Percentiles rank a stretch among this genome's conserved stretches.
These are phyloP conservation scores for Schizochytrium sp. DNA, from an alignment of 108 stramenopile species.

Conservation along the genomic window DNA sequence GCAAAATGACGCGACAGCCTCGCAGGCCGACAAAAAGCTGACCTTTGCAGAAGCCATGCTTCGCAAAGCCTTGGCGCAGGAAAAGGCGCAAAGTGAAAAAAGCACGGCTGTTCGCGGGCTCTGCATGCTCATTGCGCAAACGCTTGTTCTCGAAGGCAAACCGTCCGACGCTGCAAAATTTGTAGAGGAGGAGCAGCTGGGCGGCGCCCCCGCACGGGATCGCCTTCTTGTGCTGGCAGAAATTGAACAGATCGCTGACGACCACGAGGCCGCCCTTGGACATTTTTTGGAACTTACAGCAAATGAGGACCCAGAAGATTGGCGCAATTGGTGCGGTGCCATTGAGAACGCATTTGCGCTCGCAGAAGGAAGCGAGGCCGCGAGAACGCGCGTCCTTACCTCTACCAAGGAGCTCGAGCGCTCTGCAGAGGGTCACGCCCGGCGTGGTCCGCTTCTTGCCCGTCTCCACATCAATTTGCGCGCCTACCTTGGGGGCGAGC, in stretches of 20 bases:
- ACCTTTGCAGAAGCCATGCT: neutral
- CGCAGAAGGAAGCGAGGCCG: neutral
- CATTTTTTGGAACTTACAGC: neutral
- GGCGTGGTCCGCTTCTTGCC: neutral
- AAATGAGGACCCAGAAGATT: neutral
- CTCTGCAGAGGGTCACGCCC: neutral
- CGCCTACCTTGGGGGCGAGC: neutral
- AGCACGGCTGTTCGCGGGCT: neutral
- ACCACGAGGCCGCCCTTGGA: neutral
- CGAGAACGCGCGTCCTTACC: too few species aligned
- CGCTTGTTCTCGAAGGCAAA: neutral
- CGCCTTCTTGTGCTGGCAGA: neutral
- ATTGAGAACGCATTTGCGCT: neutral
- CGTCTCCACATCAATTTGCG: neutral
- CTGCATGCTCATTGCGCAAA: neutral
- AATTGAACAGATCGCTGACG: neutral
- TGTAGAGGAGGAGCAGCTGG: neutral
- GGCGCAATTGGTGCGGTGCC: neutral
- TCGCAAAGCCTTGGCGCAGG: neutral
- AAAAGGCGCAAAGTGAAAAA: neutral
- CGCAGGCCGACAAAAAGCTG: neutral
- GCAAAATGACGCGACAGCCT: neutral
- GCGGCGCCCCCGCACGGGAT: neutral
- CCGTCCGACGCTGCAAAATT: neutral
- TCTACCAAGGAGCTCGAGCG: too few species aligned